phyloP scores from a whole-genome alignment of 352 stramenopile genomes.

The Aphanomyces euteiches region DNA sequence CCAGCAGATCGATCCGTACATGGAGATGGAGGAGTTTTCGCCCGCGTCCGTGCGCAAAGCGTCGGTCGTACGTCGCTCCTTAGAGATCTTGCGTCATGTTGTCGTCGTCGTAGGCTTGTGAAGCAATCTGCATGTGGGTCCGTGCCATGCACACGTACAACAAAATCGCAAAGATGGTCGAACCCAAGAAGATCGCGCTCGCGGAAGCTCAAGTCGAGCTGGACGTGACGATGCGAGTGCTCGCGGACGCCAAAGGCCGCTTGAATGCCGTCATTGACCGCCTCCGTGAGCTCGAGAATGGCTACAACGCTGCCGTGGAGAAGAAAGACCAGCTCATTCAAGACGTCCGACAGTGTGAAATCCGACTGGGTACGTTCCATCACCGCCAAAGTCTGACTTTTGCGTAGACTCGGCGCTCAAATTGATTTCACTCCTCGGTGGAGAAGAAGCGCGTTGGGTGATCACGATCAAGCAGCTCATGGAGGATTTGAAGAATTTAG shows the following conservation, averaged over 20 bases:
- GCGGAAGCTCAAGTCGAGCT: slow-evolving; percentile 77
- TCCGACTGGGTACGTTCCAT: slow-evolving; percentile 44
- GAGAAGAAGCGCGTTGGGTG: slow-evolving; percentile 87
- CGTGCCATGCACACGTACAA: slow-evolving; percentile 92
- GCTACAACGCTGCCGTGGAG: slow-evolving; percentile 80
- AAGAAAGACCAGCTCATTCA: slow-evolving; percentile 84
- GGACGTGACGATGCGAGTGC: slow-evolving; percentile 80
- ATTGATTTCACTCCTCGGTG: slow-evolving; percentile 85
- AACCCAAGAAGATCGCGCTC: slow-evolving; percentile 88
- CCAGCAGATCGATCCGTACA: slow-evolving; percentile 84
- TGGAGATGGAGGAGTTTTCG: slow-evolving; percentile 89
- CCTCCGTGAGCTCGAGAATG: slow-evolving; percentile 86
- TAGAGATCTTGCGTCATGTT: not conserved
- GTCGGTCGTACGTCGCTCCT: slow-evolving; percentile 43
- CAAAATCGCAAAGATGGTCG: slow-evolving; percentile 88
- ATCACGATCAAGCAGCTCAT: slow-evolving; percentile 80
- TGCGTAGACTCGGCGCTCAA: slow-evolving; percentile 81
- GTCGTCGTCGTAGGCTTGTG: slow-evolving; percentile 56
- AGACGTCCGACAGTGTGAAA: slow-evolving; percentile 79
- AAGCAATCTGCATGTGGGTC: slow-evolving; percentile 93
- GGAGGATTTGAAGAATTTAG: slow-evolving; percentile 80
- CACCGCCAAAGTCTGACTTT: not conserved
- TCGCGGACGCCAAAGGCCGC: slow-evolving; percentile 79
- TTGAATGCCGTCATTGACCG: slow-evolving; percentile 83
- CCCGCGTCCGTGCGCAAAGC: slow-evolving; percentile 85